Conservation (phyloP, 805 yeast species). For the Ascoidea tarda region DNA sequence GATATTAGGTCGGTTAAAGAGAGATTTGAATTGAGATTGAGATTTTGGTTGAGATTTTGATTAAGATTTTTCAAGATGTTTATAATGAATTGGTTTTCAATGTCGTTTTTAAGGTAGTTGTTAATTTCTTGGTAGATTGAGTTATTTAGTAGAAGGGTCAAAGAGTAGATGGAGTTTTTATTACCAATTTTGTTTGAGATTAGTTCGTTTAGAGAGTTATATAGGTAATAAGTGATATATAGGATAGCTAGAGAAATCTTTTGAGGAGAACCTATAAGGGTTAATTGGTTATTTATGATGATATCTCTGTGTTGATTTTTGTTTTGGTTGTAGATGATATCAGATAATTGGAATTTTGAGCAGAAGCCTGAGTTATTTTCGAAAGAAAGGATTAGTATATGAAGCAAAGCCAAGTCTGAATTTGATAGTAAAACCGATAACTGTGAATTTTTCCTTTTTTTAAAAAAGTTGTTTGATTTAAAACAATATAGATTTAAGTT, state of each 20-base stretch:
- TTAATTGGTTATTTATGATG: neutral
- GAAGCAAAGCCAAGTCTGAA: neutral
- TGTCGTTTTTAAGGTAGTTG: no score
- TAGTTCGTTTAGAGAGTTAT: neutral
- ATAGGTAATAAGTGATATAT: no score
- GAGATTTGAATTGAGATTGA: no score
- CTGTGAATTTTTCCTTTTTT: neutral
- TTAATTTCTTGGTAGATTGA: neutral
- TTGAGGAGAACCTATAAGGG: neutral
- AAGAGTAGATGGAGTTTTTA: neutral
- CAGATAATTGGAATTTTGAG: neutral
- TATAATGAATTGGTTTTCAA: no score
- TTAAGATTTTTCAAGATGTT: no score
- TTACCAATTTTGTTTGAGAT: neutral
- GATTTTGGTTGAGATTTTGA: no score
- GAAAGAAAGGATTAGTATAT: no score
- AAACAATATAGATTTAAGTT: neutral
- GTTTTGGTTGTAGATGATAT: no score
- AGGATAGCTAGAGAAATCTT: neutral
- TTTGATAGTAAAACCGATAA: neutral
- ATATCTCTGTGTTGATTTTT: no score
- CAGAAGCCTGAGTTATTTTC: neutral
- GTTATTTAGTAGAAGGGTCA: neutral
- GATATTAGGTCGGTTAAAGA: neutral
- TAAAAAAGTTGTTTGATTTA: no score